Evolutionary conservation across 768 basidiomycete species (phyloP), one percentile per base, ranked within the genome.

Genomic region (Termitomyces sp.): DNA sequence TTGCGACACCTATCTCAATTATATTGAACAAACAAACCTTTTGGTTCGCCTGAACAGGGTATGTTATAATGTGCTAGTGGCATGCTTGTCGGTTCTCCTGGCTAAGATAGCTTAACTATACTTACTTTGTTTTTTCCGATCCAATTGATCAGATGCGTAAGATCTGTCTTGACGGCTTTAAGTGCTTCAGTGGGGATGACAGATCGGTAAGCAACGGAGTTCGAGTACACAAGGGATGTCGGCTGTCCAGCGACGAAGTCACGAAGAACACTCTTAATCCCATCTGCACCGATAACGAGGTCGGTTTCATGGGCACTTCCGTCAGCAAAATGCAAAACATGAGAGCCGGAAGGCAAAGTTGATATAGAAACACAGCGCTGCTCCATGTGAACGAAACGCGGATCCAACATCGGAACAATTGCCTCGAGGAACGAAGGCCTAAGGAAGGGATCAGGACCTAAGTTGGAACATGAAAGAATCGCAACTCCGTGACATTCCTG

Each of bases 361-460:
- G 68, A 64, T n/a, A 80, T 63, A 10, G 69, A 71, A 12, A 63
- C 68, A 62, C 79, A 80, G 12, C 80, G 79, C 61, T 81, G 83
- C 63, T 78, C 73, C 68, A 84, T 80, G 60, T 80, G 79, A 5
- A 74, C 69, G 32, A 67, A 64, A 9, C 68, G 62, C 0, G 77
- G 71, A 58, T 83, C 74, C 26, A 83, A 51, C 20, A 76, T 68
- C 7, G 71, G 71, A 5, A 76, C 67, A 27, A 85, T 64, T 1
- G 79, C 79, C 20, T 81, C 76, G 5, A 85, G 68, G 59, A 83
- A 81, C 7, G 69, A 72, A 5, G 82, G 79, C 46, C 82, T 82
- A 53, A n/a, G 27, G 14, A 22, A 41, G 44, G n/a, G 32, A n/a
- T 22, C 29, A 57, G 41, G 61, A 57, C 24, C 26, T 22, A 7